Percentiles rank a stretch among this genome's conserved stretches.
Evolutionary conservation across 305 asterid species (phyloP).

Genomic region (Fraxinus greggii): DNA sequence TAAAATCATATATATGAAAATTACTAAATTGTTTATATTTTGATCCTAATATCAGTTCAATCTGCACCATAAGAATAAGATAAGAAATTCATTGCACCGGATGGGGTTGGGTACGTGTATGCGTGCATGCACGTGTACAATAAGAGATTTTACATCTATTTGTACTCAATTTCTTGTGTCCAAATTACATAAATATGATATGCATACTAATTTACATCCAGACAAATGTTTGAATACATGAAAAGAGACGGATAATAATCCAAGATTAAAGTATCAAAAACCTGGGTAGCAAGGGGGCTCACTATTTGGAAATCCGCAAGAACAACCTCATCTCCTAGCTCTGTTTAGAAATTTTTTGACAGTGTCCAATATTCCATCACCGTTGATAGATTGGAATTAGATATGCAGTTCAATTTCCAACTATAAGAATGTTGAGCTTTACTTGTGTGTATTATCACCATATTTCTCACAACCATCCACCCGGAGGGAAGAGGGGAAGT

Average conservation of each 20-base stretch:
- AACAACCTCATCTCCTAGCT: conserved; percentile 17
- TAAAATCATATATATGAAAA: conserved; percentile 10
- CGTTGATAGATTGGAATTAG: neutral
- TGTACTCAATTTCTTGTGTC: neutral
- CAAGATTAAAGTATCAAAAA: neutral
- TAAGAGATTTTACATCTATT: neutral
- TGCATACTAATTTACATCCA: conserved; percentile 19
- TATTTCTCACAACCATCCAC: neutral
- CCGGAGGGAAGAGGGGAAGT: neutral
- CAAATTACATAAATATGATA: neutral
- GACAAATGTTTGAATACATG: conserved; percentile 11
- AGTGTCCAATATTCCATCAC: conserved; percentile 14
- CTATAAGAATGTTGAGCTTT: neutral
- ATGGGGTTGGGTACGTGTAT: neutral
- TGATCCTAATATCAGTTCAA: neutral
- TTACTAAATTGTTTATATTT: neutral
- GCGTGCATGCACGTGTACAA: neutral
- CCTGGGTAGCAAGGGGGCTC: conserved; percentile 15
- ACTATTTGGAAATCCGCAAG: conserved; percentile 11
- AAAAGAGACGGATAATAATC: neutral
- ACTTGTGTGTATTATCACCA: neutral
- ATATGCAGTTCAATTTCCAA: neutral
- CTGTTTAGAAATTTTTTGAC: conserved; percentile 25
- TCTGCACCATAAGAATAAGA: conserved; percentile 10
- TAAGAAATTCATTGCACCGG: neutral